Percentiles rank a stretch among this genome's conserved stretches.
phyloP scores from a whole-genome alignment of 1,284 basidiomycete genomes.

The Singerocomus inundabilis region DNA sequence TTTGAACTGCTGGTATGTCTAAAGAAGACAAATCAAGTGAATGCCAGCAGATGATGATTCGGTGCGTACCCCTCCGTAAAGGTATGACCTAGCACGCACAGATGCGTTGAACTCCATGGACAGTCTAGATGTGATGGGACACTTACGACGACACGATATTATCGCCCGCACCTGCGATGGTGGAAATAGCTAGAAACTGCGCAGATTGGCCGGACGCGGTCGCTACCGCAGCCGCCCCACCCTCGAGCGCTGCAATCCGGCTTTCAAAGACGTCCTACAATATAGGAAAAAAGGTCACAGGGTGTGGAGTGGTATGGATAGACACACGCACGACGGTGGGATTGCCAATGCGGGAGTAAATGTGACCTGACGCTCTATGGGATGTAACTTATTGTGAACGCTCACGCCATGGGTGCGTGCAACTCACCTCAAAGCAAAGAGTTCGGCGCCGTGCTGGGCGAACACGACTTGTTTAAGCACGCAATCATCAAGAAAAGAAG shows the following conservation, averaged over 20 bases:
- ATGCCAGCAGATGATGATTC: too few species aligned
- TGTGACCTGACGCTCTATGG: conserved; percentile 60
- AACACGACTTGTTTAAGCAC: background rate
- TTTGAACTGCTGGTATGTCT: conserved; percentile 91
- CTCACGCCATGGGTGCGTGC: too few species aligned
- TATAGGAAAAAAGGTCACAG: background rate
- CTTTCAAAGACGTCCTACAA: conserved; percentile 81
- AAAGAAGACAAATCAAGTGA: background rate
- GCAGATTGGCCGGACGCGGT: too few species aligned
- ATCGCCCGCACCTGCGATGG: conserved; percentile 70
- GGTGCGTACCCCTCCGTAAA: conserved; percentile 64
- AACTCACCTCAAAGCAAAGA: conserved; percentile 69
- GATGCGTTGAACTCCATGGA: background rate
- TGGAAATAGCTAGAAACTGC: conserved; percentile 76
- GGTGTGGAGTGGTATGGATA: too few species aligned
- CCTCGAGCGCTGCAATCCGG: conserved; percentile 81
- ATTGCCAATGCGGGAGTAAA: too few species aligned
- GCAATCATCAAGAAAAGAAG: background rate
- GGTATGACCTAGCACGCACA: conserved; percentile 43
- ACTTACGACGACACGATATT: conserved; percentile 76
- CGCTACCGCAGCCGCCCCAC: conserved; percentile 79
- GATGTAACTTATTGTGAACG: background rate
- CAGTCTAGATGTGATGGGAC: background rate
- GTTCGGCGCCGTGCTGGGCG: conserved; percentile 75
- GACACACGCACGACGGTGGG: conserved; percentile 68